A percentile compares a stretch with the other conserved stretches of the same genome.
Evolutionary conservation across 2,329 filamentous ascomycete genomes (phyloP).

Genomic region (Knufia petricola): DNA sequence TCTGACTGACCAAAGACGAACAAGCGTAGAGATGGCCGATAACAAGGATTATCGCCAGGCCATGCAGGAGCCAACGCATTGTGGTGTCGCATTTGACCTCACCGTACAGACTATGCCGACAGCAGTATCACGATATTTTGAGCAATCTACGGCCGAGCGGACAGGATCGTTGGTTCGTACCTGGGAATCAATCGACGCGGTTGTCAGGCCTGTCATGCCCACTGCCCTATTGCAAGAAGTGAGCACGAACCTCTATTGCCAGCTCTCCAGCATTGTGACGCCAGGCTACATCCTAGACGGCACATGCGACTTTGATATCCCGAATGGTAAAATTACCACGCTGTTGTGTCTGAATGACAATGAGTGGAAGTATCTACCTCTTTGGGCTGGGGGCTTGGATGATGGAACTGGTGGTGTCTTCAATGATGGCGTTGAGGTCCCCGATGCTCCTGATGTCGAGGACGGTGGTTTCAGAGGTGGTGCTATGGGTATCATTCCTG

Average conservation of each 20-base stretch:
- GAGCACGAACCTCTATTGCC: background rate
- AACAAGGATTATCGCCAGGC: no score
- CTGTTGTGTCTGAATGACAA: slow-evolving; percentile 45
- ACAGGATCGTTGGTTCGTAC: background rate
- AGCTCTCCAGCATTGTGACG: background rate
- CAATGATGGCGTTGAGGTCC: slow-evolving; percentile 33
- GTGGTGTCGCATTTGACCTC: no score
- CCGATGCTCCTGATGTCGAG: slow-evolving; percentile 27
- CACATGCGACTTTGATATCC: slow-evolving; percentile 7
- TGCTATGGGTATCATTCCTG: slow-evolving; percentile 25
- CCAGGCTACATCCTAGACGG: slow-evolving; percentile 5
- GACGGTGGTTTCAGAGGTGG: slow-evolving; percentile 29
- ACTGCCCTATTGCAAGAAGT: background rate
- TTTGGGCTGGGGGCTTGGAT: slow-evolving; percentile 53
- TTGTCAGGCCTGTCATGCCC: background rate
- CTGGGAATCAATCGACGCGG: background rate
- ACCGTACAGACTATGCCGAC: no score
- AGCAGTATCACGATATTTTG: background rate
- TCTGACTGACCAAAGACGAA: no score
- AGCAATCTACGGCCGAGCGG: background rate
- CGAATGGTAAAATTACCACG: slow-evolving; percentile 28
- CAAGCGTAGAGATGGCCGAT: no score
- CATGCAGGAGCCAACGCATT: no score
- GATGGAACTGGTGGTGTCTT: slow-evolving; percentile 44
- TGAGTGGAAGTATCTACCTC: slow-evolving; percentile 54